Conservation (phyloP, 768 basidiomycete genomes). For the Rhodotorula babjevae region DNA sequence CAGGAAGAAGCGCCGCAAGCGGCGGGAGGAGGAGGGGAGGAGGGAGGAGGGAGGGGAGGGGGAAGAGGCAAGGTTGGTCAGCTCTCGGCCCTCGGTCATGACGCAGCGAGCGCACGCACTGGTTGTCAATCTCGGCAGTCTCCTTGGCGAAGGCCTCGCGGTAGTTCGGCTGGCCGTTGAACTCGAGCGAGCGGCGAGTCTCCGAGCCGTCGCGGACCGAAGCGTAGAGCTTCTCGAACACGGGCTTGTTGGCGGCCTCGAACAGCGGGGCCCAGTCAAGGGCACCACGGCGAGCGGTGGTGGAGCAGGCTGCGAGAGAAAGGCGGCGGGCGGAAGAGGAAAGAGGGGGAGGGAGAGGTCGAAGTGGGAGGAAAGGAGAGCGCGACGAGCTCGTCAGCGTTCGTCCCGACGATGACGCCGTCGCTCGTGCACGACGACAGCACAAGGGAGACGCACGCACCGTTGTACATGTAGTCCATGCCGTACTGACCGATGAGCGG, state of each 20-base stretch:
- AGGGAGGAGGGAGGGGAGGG: background rate
- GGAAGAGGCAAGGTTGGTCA: background rate
- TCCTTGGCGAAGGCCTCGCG: slow-evolving; percentile 87
- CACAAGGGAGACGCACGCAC: background rate
- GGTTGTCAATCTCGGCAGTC: slow-evolving; percentile 87
- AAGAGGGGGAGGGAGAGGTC: background rate
- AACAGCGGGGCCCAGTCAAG: slow-evolving; percentile 94
- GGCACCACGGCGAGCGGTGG: slow-evolving; percentile 96
- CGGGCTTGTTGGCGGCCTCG: slow-evolving; percentile 68
- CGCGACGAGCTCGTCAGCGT: background rate
- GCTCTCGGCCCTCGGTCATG: background rate
- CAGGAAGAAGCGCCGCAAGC: too few species aligned
- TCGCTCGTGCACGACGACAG: background rate
- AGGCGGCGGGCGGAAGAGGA: background rate
- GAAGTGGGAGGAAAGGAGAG: background rate
- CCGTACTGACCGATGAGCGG: slow-evolving; percentile 85
- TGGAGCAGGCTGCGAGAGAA: slow-evolving; percentile 73
- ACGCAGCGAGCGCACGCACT: slow-evolving; percentile 45
- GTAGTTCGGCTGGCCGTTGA: slow-evolving; percentile 88
- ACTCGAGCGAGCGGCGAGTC: slow-evolving; percentile 93
- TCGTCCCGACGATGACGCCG: too few species aligned
- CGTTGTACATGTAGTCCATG: slow-evolving; percentile 38
- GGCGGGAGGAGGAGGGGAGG: too few species aligned
- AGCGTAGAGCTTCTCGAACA: slow-evolving; percentile 92
- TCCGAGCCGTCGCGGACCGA: slow-evolving; percentile 92